Evolutionary conservation across 768 basidiomycete species (phyloP), one percentile per base, ranked within the genome.

Genomic region (Russula emetica): DNA sequence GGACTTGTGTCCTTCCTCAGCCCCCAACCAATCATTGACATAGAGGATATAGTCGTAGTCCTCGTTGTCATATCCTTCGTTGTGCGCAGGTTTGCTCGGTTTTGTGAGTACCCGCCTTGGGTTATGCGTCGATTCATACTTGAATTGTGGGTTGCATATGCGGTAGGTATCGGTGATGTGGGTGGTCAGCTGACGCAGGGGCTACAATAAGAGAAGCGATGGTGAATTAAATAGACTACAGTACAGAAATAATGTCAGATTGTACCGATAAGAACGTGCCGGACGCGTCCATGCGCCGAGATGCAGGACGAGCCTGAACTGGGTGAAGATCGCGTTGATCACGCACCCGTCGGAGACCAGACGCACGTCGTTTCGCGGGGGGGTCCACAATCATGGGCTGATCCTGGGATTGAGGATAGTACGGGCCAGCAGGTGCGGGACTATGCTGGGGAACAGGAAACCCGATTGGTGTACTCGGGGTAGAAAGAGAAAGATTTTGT

Each of bases 31-130:
- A 71, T 99, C 97, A 72, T 99, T 99, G 72, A 99, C 97, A 75
- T 98, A 99, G 63, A 99, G 83, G 71, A 99, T 98, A 72, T 99
- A 99, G 74, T 99, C 97, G 71, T 94, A 96, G 74, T 99, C 97
- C 70, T 98, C 96, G 70, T 99, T 99, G 76, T 99, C 97, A 69
- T 87, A 97, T 2, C 96, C 96, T 64, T 98, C 95, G 74, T 99
- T 99, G 74, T 96, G 91, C 0, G 84, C 82, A 0, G 94, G 92
- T 73, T 97, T 97, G 78, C 92, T 94, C 22, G 97, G 97, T 74
- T 99, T 99, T 26, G 97, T 99, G 63, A 99, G 81, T 20, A 99
- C 97, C 55, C 97, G 85, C 54, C 97, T 84, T 7, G 97, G 97
- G 76, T 99, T 99, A 74, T 92, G 91, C 2, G 90, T 78, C 3